Conservation (phyloP, 2,329 filamentous ascomycete genomes). For the Lasiodiplodia sp. region DNA sequence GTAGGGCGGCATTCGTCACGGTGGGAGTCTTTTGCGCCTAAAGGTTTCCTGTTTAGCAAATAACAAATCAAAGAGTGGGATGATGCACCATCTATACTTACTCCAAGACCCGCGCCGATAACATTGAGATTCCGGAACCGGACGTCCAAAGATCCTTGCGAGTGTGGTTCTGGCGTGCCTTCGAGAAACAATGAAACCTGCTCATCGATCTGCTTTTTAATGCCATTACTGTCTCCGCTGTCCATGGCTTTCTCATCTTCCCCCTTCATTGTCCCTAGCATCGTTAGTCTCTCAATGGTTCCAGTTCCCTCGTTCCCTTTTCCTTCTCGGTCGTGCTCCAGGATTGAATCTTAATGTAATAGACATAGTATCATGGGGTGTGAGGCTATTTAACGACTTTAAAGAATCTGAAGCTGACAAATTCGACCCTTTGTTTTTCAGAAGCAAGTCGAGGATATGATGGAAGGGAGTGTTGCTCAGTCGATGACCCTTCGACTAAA, state of each 20-base stretch:
- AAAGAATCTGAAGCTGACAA: background rate
- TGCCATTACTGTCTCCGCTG: background rate
- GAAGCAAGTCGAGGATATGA: background rate
- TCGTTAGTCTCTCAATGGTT: background rate
- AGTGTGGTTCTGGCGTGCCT: background rate
- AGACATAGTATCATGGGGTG: background rate
- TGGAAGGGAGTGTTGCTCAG: background rate
- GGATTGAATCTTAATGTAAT: no score
- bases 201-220: background rate
- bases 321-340: background rate
- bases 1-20: background rate
- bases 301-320: background rate
- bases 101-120: background rate
- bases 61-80: no score
- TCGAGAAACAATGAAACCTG: background rate
- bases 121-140: background rate
- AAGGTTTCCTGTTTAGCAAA: background rate
- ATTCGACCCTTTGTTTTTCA: background rate
- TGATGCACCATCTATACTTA: background rate
- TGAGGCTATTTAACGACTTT: background rate
- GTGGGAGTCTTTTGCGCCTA: constrained; percentile 1
- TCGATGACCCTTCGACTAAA: background rate
- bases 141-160: background rate
- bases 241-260: background rate
- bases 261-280: background rate